Percentiles rank a stretch among this genome's conserved stretches.
These are phyloP conservation scores for Heterobasidion occidentale DNA, from an alignment of 1,284 basidiomycete species.

Conservation along the genomic window DNA sequence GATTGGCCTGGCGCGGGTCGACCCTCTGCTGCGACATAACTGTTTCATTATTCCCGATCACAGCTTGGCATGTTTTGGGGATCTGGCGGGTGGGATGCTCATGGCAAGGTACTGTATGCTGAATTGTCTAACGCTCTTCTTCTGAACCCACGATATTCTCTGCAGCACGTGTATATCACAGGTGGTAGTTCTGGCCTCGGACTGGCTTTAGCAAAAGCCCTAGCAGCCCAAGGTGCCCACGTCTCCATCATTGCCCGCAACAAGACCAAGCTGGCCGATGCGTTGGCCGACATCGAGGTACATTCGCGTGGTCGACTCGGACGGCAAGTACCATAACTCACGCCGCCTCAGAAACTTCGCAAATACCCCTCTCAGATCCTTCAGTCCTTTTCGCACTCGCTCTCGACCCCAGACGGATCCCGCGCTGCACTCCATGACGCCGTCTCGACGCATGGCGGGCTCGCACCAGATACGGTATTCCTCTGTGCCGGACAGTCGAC, in stretches of 20 bases:
- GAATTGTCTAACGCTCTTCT: background rate
- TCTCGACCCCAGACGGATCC: background rate
- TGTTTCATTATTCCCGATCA: too few relatives aligned
- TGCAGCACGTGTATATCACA: constrained; percentile 69
- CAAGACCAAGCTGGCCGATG: constrained; percentile 49
- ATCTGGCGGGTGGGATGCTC: constrained; percentile 11
- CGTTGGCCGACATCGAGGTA: constrained; percentile 59
- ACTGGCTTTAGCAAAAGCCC: constrained; percentile 58
- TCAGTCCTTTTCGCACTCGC: background rate
- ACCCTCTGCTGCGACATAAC: too few relatives aligned
- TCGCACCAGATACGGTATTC: constrained; percentile 68
- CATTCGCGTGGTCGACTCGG: background rate
- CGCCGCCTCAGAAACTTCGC: background rate
- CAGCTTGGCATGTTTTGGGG: background rate
- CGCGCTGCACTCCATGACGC: background rate
- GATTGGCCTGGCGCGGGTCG: too few relatives aligned
- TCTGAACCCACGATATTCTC: background rate
- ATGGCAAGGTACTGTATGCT: constrained; percentile 11
- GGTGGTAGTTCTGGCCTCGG: constrained; percentile 81
- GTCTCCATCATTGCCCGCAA: constrained; percentile 79
- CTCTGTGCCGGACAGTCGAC: constrained; percentile 67
- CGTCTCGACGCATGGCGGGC: constrained; percentile 31
- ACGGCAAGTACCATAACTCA: too few relatives aligned
- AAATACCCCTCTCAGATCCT: background rate
- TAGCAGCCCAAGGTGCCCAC: constrained; percentile 68